Base-by-base conservation (phyloP, 2,329 filamentous ascomycete genomes). In the Arthroderma uncinatum region DNA sequence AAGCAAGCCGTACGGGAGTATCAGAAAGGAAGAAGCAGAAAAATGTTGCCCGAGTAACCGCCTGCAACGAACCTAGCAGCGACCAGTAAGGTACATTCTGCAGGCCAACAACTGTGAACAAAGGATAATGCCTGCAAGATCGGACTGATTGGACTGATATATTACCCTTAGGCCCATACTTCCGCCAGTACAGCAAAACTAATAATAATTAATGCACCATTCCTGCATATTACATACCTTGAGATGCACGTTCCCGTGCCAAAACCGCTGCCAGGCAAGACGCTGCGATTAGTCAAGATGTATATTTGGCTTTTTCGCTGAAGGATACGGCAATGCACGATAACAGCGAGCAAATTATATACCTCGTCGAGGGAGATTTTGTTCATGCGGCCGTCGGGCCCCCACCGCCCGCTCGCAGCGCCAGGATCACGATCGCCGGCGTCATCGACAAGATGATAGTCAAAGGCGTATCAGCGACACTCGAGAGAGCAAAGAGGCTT, bases 1-100 rank as follows among this genome's bases (percentile, higher is more conserved):
- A 25, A 28, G 25, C 44, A 48, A 48, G 10, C 42, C 42, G 12
- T 30, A 25, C 39, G 19, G 16, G n/a, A 42, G n/a, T n/a, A n/a
- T n/a, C 6, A n/a, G 19, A 19, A n/a, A 23, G 39, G 19, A 8
- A 19, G 39, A 42, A n/a, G 19, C 9, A 44, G 19, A 25, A 19
- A 50, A 50, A 50, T 50, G 44, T 50, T 50, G 44, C 44, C 44
- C 44, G 44, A 50, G 44, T 50, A 50, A 50, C 44, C 25, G 44
- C 44, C 44, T 33, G 44, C 44, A 50, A 30, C 25, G 8, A 50
- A 50, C 44, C 44, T 50, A 25, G 44, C 16, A 30, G 25, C 12
- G 25, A 25, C 25, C 44, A 33, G 44, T 50, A 44, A 44, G 40
- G 40, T 44, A 44, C 40, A 44, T 44, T 44, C 40, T 44, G 40